phyloP scores from a whole-genome alignment of 2,329 filamentous ascomycete genomes.

The Elsinoe perseae region DNA sequence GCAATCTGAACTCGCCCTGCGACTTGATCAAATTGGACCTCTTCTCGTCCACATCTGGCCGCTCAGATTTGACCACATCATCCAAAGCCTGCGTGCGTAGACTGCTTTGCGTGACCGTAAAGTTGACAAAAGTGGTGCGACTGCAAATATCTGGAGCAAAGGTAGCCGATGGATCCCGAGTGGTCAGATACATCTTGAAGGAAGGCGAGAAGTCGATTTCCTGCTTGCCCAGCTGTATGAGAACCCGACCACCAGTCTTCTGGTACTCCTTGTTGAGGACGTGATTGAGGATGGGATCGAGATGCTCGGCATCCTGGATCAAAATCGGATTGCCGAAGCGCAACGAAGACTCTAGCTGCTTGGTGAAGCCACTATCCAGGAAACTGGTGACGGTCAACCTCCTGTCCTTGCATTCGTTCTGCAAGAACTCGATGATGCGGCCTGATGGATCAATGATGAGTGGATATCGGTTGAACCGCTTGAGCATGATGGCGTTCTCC shows the following conservation, averaged over 20 bases:
- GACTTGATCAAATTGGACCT: constrained; percentile 96
- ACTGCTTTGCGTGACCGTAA: constrained; percentile 97
- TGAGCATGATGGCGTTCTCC: constrained; percentile 93
- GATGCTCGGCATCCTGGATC: constrained; percentile 94
- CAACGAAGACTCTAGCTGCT: constrained; percentile 92
- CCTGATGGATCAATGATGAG: constrained; percentile 97
- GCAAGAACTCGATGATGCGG: constrained; percentile 86
- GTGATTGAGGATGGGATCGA: constrained; percentile 95
- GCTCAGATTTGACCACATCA: constrained; percentile 93
- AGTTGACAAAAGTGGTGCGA: constrained; percentile 98
- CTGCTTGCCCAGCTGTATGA: constrained; percentile 96
- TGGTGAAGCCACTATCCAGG: constrained; percentile 94
- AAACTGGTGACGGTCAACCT: constrained; percentile 96
- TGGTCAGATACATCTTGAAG: constrained; percentile 92
- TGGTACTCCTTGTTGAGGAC: constrained; percentile 99
- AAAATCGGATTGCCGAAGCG: constrained; percentile 97
- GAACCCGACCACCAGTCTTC: constrained; percentile 91
- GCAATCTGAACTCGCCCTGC: constrained; percentile 98
- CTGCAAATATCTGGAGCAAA: constrained; percentile 97
- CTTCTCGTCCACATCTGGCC: constrained; percentile 92
- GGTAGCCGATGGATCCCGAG: constrained; percentile 87
- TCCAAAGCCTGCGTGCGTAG: constrained; percentile 96
- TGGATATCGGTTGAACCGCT: constrained; percentile 96
- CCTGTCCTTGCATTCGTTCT: constrained; percentile 88
- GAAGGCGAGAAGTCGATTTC: constrained; percentile 98